A percentile compares a stretch with the other conserved stretches of the same genome.
phyloP scores from a whole-genome alignment of 2,329 filamentous ascomycete species.

The Mycogone perniciosa region DNA sequence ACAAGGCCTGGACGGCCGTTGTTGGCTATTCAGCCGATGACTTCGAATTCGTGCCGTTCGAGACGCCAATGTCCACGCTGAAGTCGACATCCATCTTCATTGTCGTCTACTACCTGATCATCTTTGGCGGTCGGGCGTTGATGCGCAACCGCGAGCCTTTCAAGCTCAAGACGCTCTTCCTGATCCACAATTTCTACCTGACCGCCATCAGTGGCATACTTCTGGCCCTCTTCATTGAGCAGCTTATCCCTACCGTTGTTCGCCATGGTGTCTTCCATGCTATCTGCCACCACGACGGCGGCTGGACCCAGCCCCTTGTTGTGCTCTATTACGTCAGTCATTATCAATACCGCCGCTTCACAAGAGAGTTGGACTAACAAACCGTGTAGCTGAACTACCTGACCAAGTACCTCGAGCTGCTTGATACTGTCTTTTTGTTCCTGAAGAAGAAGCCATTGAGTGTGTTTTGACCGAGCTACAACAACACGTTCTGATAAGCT shows the following conservation, averaged over 20 bases:
- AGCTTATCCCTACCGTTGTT: constrained; percentile 76
- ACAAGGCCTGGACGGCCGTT: constrained; percentile 70
- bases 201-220: constrained; percentile 78
- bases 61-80: constrained; percentile 86
- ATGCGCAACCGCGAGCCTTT: constrained; percentile 84
- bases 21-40: constrained; percentile 79
- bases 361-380: neutral
- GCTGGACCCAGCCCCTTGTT: constrained; percentile 90
- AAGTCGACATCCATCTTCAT: constrained; percentile 76
- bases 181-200: constrained; percentile 94
- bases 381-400: constrained; percentile 80
- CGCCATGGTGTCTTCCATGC: constrained; percentile 80
- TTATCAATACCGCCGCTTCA: constrained; percentile 1
- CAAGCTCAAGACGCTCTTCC: constrained; percentile 83
- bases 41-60: constrained; percentile 74
- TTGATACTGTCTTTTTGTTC: constrained; percentile 95
- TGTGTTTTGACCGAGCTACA: constrained; percentile 17
- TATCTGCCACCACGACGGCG: constrained; percentile 74
- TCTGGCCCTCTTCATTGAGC: constrained; percentile 81
- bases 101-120: constrained; percentile 83
- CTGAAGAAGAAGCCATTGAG: constrained; percentile 98
- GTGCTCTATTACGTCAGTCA: constrained; percentile 87
- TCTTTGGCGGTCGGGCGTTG: constrained; percentile 84
- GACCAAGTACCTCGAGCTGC: constrained; percentile 92
- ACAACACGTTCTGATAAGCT: constrained; percentile 17